These are phyloP conservation scores for Trichoderma citrinoviride DNA, from an alignment of 2,329 filamentous ascomycete species.

Conservation along the genomic window DNA sequence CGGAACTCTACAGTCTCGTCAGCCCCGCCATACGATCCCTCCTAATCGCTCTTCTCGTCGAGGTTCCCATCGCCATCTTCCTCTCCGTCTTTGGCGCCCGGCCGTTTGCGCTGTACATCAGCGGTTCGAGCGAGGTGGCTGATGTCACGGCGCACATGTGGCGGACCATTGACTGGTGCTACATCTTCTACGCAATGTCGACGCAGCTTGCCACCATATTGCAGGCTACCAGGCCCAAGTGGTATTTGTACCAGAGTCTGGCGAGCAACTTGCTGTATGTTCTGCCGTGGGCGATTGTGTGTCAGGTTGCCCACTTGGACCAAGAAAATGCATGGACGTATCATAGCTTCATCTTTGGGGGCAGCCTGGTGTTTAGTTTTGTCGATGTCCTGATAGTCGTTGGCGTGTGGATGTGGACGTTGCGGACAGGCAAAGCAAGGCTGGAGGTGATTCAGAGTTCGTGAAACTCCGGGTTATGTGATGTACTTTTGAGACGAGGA, in stretches of 20 bases:
- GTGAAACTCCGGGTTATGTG: neutral
- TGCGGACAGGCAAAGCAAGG: conserved; percentile 45
- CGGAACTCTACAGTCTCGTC: conserved; percentile 39
- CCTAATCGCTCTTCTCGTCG: conserved; percentile 52
- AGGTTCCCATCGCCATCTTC: conserved; percentile 61
- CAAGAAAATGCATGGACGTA: conserved; percentile 62
- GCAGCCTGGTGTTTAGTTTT: conserved; percentile 66
- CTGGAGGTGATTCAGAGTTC: conserved; percentile 37
- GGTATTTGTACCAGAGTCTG: conserved; percentile 67
- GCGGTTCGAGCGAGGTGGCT: conserved; percentile 55
- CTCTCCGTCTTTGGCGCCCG: conserved; percentile 58
- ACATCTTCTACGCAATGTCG: conserved; percentile 65
- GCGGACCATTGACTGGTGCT: conserved; percentile 61
- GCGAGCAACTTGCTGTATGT: conserved; percentile 67
- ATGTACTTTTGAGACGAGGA: no score
- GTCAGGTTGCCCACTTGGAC: conserved; percentile 48
- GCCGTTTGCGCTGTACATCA: conserved; percentile 62
- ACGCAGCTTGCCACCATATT: conserved; percentile 65
- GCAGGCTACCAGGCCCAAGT: conserved; percentile 60
- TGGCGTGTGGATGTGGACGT: conserved; percentile 49
- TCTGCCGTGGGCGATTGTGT: conserved; percentile 67
- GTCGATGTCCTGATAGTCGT: conserved; percentile 52
- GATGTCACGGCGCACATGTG: conserved; percentile 65
- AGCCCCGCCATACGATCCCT: conserved; percentile 54
- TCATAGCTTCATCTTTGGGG: conserved; percentile 65